Percentiles rank a stretch among this genome's conserved stretches.
These are phyloP conservation scores for Parietaria judaica DNA, from an alignment of 306 rosid species.

Conservation along the genomic window DNA sequence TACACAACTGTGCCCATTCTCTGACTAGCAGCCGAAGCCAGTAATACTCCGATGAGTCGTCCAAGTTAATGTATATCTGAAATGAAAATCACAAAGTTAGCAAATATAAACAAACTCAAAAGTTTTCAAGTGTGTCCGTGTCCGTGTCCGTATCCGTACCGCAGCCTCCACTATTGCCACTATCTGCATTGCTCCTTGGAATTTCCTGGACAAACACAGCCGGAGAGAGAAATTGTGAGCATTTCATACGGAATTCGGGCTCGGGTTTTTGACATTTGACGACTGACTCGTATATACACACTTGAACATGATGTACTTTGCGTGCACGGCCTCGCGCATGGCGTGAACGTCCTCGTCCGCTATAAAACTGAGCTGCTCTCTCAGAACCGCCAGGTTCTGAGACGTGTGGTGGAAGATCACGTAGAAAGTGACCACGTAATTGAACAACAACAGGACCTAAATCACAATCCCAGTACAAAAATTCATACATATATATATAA, in stretches of 20 bases:
- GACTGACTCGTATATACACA: constrained; percentile 26
- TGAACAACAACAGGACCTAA: constrained; percentile 81
- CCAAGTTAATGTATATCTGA: constrained; percentile 76
- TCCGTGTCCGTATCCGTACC: constrained; percentile 33
- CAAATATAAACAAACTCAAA: too few relatives aligned
- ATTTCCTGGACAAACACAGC: constrained; percentile 49
- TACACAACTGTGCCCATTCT: constrained; percentile 88
- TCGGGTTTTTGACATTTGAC: too few relatives aligned
- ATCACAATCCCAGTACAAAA: too few relatives aligned
- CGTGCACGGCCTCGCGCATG: constrained; percentile 71
- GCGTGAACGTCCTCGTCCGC: constrained; percentile 63
- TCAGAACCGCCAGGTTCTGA: constrained; percentile 60
- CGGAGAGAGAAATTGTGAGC: background rate
- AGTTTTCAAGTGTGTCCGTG: too few relatives aligned
- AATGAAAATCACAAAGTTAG: background rate
- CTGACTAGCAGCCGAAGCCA: constrained; percentile 79
- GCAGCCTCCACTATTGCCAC: constrained; percentile 79
- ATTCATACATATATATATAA: too few relatives aligned
- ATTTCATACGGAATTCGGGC: too few relatives aligned
- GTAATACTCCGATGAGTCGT: constrained; percentile 61
- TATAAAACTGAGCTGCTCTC: constrained; percentile 66
- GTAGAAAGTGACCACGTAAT: constrained; percentile 68
- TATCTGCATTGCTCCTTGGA: constrained; percentile 94
- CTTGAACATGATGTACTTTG: constrained; percentile 91
- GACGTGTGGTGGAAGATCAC: constrained; percentile 81